phyloP scores from a whole-genome alignment of 305 asterid genomes.

The Fraxinus ornus region DNA sequence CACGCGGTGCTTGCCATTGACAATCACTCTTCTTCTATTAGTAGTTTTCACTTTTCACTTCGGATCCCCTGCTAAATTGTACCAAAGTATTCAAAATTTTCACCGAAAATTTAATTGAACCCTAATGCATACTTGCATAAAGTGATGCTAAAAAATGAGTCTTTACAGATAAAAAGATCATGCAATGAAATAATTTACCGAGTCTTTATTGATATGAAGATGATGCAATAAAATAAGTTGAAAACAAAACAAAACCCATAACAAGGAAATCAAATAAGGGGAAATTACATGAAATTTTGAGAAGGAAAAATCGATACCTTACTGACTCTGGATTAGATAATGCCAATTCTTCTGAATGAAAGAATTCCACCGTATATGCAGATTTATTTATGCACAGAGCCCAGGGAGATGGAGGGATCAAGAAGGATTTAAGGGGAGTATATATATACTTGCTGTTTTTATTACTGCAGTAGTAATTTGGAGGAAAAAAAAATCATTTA shows the following conservation, averaged over 20 bases:
- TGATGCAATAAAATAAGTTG: not conserved
- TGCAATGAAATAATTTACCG: no score
- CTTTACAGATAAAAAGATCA: not conserved
- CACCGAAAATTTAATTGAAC: not conserved
- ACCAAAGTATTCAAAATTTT: not conserved
- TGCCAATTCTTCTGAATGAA: not conserved
- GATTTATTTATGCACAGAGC: not conserved
- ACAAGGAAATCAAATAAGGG: not conserved
- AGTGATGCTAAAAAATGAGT: not conserved
- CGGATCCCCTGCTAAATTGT: not conserved
- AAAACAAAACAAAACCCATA: not conserved
- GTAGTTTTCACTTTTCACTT: not conserved
- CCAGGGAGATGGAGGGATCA: not conserved
- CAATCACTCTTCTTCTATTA: constrained; percentile 3
- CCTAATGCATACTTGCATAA: not conserved
- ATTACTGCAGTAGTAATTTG: not conserved
- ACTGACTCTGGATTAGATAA: not conserved
- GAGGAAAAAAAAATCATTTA: no score
- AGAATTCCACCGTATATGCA: not conserved
- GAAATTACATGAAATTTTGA: not conserved
- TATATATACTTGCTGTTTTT: not conserved
- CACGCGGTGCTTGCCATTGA: constrained; percentile 82
- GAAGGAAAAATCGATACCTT: not conserved
- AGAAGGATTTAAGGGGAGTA: not conserved
- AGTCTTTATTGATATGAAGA: not conserved